Percentiles rank a stretch among this genome's conserved stretches.
Conservation (phyloP, 257 asterid species). For the Gardenia jasminoides region DNA sequence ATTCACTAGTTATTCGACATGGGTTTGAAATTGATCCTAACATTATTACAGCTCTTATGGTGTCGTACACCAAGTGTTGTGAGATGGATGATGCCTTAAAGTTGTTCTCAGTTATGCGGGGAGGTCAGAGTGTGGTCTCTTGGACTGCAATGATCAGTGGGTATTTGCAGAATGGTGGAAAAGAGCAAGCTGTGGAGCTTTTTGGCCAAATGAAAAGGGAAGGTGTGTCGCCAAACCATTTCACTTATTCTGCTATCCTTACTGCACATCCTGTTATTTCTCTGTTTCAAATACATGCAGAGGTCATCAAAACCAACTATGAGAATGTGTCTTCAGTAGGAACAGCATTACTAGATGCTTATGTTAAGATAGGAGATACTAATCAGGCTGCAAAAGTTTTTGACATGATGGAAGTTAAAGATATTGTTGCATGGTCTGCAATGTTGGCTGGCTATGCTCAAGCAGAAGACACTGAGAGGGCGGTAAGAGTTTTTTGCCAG, state of each 20-base stretch:
- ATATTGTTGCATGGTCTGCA: conserved; percentile 93
- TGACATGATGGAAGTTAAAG: conserved; percentile 61
- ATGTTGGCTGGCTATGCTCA: conserved; percentile 85
- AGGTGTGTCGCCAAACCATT: conserved; percentile 62
- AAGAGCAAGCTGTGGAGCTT: conserved; percentile 50
- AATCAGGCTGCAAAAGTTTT: conserved; percentile 64
- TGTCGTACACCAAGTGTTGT: conserved; percentile 61
- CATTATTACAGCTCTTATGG: conserved; percentile 65
- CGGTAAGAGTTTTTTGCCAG: conserved; percentile 50
- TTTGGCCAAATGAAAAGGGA: conserved; percentile 68
- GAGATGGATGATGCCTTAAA: conserved; percentile 72
- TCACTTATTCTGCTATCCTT: conserved; percentile 78
- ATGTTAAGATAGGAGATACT: conserved; percentile 53
- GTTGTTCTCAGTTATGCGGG: conserved; percentile 44
- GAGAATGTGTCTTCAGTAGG: conserved; percentile 65
- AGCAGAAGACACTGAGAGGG: conserved; percentile 58
- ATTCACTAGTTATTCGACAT: conserved; percentile 49
- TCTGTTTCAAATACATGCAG: conserved; percentile 69
- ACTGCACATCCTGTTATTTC: conserved; percentile 53
- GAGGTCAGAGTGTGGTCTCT: conserved; percentile 63
- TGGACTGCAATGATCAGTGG: conserved; percentile 94
- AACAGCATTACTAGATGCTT: conserved; percentile 81
- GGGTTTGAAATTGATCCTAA: conserved; percentile 54
- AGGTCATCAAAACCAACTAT: conserved; percentile 65
- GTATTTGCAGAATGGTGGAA: conserved; percentile 55